Base-by-base conservation (phyloP, 805 yeast species). In the Wickerhamomyces chambardii region DNA sequence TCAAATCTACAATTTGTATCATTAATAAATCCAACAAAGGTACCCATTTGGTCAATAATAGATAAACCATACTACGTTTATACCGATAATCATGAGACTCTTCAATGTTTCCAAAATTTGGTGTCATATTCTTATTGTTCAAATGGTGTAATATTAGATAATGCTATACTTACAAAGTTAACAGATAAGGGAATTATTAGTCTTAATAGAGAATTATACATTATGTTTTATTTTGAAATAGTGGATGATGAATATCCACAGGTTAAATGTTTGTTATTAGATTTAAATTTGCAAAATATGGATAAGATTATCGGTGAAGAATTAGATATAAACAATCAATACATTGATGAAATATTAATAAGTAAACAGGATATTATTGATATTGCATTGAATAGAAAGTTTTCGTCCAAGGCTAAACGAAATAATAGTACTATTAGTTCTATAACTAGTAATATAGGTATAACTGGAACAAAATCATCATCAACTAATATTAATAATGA, bases 61-160 rank as follows among this genome's bases (percentile, higher is more conserved):
- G 55, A 50, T 22, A 48, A 50, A 31, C 51, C 55, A 7, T 50
- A 51, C 28, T 39, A 41, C 19, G 48, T 51, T 2, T 46, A 47
- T 26, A 42, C 53, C 2, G 16, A 43, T 3, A 41, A 50, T 18
- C 34, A 27, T 9, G 17, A 34, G 2, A 43, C 47, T 1, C 28
- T 36, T 8, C 19, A 25, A 6, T 16, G 36, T 5, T 46, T 51
- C 15, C 41, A 47, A 30, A 33, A 18, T 6, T 28, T 50, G 3
- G 18, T 45, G 18, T 45, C 47, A 33, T 36, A 42, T 30, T 50
- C 52, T 1, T 31, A 30, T 5, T 15, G 39, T 4, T 28, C 29
- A 2, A 44, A 39, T 5, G 27, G 27, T 24, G 7, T 24, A 34
- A 32, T 6, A 15, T 45, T 9, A 30, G 37, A 30, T 11, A 34